phyloP scores from a whole-genome alignment of 1,284 basidiomycete species.

The Xanthoconium separans region DNA sequence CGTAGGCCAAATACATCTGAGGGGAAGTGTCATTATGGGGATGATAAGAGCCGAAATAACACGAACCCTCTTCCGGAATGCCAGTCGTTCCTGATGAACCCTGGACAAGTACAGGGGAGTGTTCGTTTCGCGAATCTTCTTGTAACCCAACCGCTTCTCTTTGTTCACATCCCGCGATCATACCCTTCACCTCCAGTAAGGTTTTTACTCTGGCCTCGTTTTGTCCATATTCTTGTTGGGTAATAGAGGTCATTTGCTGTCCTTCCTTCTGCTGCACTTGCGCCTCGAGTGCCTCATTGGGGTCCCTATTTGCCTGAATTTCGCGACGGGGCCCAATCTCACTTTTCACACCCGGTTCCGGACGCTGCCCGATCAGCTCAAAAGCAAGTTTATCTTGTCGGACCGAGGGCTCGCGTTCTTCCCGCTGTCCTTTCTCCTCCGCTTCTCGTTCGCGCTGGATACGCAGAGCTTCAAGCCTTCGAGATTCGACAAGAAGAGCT shows the following conservation, averaged over 20 bases:
- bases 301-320: conserved; percentile 33
- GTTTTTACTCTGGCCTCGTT: conserved; percentile 28
- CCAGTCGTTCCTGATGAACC: background rate
- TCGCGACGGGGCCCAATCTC: conserved; percentile 13
- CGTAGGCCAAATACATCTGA: conserved; percentile 59
- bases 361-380: conserved; percentile 28
- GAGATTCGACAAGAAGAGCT: conserved; percentile 36
- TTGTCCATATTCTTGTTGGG: conserved; percentile 28
- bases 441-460: conserved; percentile 23
- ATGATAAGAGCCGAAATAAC: conserved; percentile 1
- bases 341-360: conserved; percentile 16
- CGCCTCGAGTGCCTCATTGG: conserved; percentile 21
- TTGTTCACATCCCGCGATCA: conserved; percentile 13
- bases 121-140: background rate
- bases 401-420: conserved; percentile 30
- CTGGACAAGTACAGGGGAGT: background rate
- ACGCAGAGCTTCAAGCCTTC: conserved; percentile 32
- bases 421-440: conserved; percentile 33
- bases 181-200: conserved; percentile 26
- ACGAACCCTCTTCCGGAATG: conserved; percentile 27
- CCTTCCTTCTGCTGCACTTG: conserved; percentile 28
- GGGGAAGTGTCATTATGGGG: conserved; percentile 1
- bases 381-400: conserved; percentile 28
- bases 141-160: conserved; percentile 10
- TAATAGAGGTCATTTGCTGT: conserved; percentile 13